A percentile compares a stretch with the other conserved stretches of the same genome.
Evolutionary conservation across 73 alveolate species (phyloP).

Genomic region (Tetrahymena borealis): DNA sequence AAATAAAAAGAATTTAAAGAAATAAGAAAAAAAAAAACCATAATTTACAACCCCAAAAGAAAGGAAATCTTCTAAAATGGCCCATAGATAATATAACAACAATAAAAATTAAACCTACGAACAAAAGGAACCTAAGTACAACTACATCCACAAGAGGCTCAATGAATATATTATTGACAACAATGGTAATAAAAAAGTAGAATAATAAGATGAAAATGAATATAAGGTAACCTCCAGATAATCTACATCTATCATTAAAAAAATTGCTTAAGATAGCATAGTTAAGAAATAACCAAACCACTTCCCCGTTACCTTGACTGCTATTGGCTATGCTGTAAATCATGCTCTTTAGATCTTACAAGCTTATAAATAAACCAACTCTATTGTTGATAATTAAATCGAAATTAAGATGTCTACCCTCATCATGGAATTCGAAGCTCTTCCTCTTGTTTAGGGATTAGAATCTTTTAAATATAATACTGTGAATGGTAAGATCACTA

Average conservation of each 20-base stretch:
- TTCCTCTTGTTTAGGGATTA: background rate
- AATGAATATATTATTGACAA: background rate
- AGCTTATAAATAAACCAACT: background rate
- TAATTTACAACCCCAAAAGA: background rate
- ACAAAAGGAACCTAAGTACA: background rate
- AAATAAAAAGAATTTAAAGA: background rate
- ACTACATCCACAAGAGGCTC: background rate
- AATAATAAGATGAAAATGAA: background rate
- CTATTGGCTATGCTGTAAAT: background rate
- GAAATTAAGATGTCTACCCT: background rate
- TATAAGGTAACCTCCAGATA: background rate
- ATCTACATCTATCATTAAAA: background rate
- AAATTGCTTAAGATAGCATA: background rate
- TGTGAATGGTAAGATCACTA: background rate
- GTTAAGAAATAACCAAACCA: background rate
- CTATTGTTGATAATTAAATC: background rate
- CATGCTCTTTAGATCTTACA: background rate
- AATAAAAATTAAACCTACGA: background rate
- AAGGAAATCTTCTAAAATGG: background rate
- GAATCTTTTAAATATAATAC: background rate
- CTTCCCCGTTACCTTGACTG: background rate
- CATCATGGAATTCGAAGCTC: background rate
- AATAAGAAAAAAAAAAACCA: background rate
- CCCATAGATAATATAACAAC: background rate
- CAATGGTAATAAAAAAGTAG: background rate